phyloP scores from a whole-genome alignment of 352 stramenopile species.

The Phytophthora constricta region DNA sequence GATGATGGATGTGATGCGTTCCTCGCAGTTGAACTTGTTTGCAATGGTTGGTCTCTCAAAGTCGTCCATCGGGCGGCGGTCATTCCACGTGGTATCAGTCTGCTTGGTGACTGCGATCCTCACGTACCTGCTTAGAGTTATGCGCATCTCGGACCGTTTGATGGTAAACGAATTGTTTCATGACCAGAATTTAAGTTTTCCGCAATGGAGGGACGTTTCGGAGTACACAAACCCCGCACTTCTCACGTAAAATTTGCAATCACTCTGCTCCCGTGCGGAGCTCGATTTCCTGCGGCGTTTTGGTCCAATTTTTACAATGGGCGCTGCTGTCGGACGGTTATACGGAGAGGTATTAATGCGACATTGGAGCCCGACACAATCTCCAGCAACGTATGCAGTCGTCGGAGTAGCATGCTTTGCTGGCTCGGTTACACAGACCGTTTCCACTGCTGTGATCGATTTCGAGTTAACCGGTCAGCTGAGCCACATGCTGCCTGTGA shows the following conservation, averaged over 20 bases:
- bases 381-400: conserved; percentile 88
- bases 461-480: conserved; percentile 87
- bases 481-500: conserved; percentile 85
- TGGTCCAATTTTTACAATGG: conserved; percentile 82
- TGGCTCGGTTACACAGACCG: conserved; percentile 89
- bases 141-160: conserved; percentile 71
- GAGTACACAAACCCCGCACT: conserved; percentile 67
- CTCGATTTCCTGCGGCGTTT: conserved; percentile 86
- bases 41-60: conserved; percentile 56
- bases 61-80: conserved; percentile 54
- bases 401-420: conserved; percentile 93
- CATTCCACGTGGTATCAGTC: conserved; percentile 68
- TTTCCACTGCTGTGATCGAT: conserved; percentile 90
- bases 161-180: conserved; percentile 87
- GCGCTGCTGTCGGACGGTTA: conserved; percentile 72
- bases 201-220: conserved; percentile 70
- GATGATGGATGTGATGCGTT: conserved; percentile 52
- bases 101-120: conserved; percentile 63
- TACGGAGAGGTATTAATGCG: conserved; percentile 78
- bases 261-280: conserved; percentile 75
- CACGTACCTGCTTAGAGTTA: conserved; percentile 77
- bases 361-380: conserved; percentile 77
- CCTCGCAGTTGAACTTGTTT: conserved; percentile 62
- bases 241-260: conserved; percentile 76
- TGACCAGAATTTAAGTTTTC: conserved; percentile 64